Conservation (phyloP, 148 eudicot species). For the Cornus kousa region DNA sequence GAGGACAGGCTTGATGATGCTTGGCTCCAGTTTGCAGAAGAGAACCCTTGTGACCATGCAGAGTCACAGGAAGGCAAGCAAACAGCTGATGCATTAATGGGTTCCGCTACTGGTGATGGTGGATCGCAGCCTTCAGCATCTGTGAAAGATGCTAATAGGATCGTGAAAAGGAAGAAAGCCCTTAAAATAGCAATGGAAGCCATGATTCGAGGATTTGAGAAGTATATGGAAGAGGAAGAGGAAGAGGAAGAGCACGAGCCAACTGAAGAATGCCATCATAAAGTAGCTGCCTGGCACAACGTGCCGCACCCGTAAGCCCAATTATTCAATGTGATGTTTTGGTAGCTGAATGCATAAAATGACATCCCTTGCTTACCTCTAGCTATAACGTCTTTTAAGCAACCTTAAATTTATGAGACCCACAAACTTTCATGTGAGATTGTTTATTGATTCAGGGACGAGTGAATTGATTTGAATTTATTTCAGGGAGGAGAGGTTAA, state of each 20-base stretch:
- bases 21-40: slow-evolving; percentile 96
- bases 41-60: slow-evolving; percentile 40
- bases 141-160: slow-evolving; percentile 32
- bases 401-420: neutral
- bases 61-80: slow-evolving; percentile 34
- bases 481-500: slow-evolving; percentile 95
- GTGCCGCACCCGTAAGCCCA: slow-evolving; percentile 91
- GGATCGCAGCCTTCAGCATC: slow-evolving; percentile 60
- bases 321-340: neutral
- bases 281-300: slow-evolving; percentile 99
- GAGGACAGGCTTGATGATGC: slow-evolving; percentile 95
- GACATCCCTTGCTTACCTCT: neutral
- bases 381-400: neutral
- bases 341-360: slow-evolving; percentile 3
- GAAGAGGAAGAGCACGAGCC: slow-evolving; percentile 54
- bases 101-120: slow-evolving; percentile 73
- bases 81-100: slow-evolving; percentile 63
- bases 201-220: slow-evolving; percentile 76
- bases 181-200: slow-evolving; percentile 91
- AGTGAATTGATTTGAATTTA: slow-evolving; percentile 12
- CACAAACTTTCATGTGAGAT: neutral
- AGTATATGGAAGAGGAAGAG: slow-evolving; percentile 55
- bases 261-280: slow-evolving; percentile 49
- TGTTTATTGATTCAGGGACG: slow-evolving; percentile 14
- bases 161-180: slow-evolving; percentile 56